phyloP scores from a whole-genome alignment of 352 stramenopile genomes.

The Peronospora tabacina region DNA sequence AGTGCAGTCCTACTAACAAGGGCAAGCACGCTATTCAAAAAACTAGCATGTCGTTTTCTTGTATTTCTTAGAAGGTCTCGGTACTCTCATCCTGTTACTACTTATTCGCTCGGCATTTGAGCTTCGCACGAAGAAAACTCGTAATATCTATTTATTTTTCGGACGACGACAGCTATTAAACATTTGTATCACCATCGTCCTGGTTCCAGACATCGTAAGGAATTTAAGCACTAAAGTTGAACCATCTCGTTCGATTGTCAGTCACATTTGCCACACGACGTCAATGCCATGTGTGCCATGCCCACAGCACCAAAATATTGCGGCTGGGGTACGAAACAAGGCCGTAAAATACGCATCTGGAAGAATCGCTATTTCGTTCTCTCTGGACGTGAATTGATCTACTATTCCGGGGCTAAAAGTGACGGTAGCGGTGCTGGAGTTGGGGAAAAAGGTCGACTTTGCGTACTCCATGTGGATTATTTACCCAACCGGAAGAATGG shows the following conservation, averaged over 20 bases:
- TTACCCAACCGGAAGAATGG: conserved; percentile 39
- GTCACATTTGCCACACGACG: background rate
- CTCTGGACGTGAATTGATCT: conserved; percentile 40
- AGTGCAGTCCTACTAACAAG: no score
- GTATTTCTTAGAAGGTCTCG: no score
- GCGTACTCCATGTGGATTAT: conserved; percentile 46
- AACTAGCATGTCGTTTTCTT: no score
- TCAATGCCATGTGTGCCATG: background rate
- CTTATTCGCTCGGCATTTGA: no score
- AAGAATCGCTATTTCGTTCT: conserved; percentile 73
- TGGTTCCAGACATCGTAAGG: no score
- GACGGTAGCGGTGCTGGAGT: conserved; percentile 27
- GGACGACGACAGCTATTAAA: no score
- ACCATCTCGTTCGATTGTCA: background rate
- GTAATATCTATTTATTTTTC: no score
- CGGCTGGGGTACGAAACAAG: conserved; percentile 65
- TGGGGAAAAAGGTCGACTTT: conserved; percentile 57
- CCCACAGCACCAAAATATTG: conserved; percentile 26
- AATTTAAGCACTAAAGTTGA: no score
- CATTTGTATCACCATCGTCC: no score
- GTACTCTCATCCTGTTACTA: no score
- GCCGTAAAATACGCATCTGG: conserved; percentile 61
- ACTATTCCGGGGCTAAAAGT: conserved; percentile 44
- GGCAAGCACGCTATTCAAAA: no score
- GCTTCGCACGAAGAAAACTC: no score